Percentiles rank a stretch among this genome's conserved stretches.
Evolutionary conservation across 441 rosid species (phyloP).

Genomic region (Corymbia calophylla): DNA sequence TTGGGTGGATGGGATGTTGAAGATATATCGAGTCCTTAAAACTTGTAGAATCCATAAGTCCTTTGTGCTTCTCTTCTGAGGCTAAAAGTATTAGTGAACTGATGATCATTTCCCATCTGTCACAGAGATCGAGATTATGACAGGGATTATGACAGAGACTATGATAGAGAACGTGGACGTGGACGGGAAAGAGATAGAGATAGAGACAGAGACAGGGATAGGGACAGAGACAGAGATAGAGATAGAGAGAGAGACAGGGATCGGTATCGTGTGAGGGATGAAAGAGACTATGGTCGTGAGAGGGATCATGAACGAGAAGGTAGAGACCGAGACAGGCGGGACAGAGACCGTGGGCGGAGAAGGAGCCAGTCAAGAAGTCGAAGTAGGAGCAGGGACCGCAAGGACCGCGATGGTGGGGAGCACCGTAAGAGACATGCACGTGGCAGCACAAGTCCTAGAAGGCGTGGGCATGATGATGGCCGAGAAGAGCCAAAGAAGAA

Average conservation of each 20-base stretch:
- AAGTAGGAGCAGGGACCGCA: constrained; percentile 61
- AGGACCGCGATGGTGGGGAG: constrained; percentile 15
- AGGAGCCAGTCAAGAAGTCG: constrained; percentile 63
- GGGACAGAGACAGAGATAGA: constrained; percentile 37
- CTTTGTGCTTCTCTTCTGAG: neutral
- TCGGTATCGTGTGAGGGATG: constrained; percentile 44
- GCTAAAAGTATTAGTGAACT: neutral
- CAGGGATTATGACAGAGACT: constrained; percentile 5
- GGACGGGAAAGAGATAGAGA: constrained; percentile 25
- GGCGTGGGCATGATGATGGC: constrained; percentile 31
- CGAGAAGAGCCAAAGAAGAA: constrained; percentile 66
- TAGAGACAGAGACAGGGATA: constrained; percentile 27
- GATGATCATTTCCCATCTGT: neutral
- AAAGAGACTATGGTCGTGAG: constrained; percentile 52
- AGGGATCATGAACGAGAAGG: constrained; percentile 60
- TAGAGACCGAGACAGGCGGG: constrained; percentile 56
- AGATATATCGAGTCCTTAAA: neutral
- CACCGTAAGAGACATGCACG: constrained; percentile 43
- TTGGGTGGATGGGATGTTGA: neutral
- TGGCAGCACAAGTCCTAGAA: constrained; percentile 44
- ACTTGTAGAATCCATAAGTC: neutral
- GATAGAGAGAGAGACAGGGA: constrained; percentile 45
- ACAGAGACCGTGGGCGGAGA: constrained; percentile 59
- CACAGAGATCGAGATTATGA: constrained; percentile 53
- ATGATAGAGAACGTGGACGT: constrained; percentile 22